Percentiles rank a stretch among this genome's conserved stretches.
Evolutionary conservation across 2,329 filamentous ascomycete species (phyloP).

Genomic region (Penicillium griseofulvum): DNA sequence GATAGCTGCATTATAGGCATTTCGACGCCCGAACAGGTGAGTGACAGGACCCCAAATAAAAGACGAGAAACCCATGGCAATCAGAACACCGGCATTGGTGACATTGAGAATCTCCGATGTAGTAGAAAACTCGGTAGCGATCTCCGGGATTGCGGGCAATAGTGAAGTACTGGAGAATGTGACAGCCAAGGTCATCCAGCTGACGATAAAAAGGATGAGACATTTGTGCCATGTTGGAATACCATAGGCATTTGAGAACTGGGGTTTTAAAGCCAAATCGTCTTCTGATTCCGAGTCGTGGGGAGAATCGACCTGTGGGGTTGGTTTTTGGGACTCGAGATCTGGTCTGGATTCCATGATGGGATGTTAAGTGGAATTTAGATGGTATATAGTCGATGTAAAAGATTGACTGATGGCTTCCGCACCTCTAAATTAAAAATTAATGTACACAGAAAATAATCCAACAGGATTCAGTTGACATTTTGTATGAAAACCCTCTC

Average conservation of each 20-base stretch:
- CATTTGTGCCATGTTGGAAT: slow-evolving; percentile 41
- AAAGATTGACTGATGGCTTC: background rate
- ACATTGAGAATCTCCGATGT: slow-evolving; percentile 36
- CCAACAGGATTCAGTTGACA: background rate
- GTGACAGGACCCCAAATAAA: slow-evolving; percentile 38
- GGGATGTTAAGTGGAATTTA: background rate
- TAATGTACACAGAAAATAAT: background rate
- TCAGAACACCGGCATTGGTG: slow-evolving; percentile 38
- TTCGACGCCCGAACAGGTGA: slow-evolving; percentile 30
- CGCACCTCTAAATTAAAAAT: background rate
- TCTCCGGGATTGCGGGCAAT: slow-evolving; percentile 41
- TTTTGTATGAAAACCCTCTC: slow-evolving; percentile 4
- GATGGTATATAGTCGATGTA: background rate
- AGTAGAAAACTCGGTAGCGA: slow-evolving; percentile 39
- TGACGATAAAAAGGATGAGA: slow-evolving; percentile 42
- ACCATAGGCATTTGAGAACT: slow-evolving; percentile 19
- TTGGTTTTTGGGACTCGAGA: slow-evolving; percentile 18
- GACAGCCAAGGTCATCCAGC: slow-evolving; percentile 43
- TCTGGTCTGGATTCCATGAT: slow-evolving; percentile 14
- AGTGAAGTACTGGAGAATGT: slow-evolving; percentile 46
- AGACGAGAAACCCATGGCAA: slow-evolving; percentile 40
- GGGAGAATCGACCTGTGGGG: slow-evolving; percentile 10
- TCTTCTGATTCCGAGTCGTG: slow-evolving; percentile 19
- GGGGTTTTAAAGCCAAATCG: slow-evolving; percentile 8
- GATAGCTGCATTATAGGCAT: slow-evolving; percentile 36